Percentiles rank a stretch among this genome's conserved stretches.
phyloP scores from a whole-genome alignment of 768 basidiomycete genomes.

The Phylloporus arenicola region DNA sequence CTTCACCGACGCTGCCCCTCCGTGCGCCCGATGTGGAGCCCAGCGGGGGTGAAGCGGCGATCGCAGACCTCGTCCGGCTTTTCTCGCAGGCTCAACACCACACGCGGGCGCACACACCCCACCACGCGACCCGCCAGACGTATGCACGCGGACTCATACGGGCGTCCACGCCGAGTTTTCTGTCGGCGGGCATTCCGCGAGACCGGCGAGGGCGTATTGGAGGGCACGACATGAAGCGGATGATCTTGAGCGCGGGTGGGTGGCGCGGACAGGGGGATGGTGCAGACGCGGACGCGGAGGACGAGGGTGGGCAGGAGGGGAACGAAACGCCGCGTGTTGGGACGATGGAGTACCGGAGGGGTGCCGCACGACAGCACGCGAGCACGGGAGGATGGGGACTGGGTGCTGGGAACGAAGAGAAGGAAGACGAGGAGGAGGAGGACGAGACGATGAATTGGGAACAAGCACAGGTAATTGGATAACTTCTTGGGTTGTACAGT shows the following conservation, averaged over 20 bases:
- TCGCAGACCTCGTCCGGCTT: conserved; percentile 59
- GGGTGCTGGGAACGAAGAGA: conserved; percentile 55
- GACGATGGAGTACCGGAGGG: conserved; percentile 35
- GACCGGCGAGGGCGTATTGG: conserved; percentile 77
- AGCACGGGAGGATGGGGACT: conserved; percentile 75
- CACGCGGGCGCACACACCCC: conserved; percentile 20
- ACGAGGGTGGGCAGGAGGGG: conserved; percentile 41
- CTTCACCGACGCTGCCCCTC: conserved; percentile 56
- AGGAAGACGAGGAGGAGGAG: conserved; percentile 61
- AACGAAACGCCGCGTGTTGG: conserved; percentile 52
- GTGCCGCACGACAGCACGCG: conserved; percentile 27
- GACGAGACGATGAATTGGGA: conserved; percentile 64
- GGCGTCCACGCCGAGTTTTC: conserved; percentile 52
- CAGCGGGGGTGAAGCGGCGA: conserved; percentile 60
- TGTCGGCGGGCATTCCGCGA: conserved; percentile 67
- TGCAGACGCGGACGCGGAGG: conserved; percentile 30
- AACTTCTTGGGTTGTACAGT: background rate
- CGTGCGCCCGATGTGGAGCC: conserved; percentile 47
- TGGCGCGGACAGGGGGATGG: conserved; percentile 18
- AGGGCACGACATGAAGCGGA: conserved; percentile 25
- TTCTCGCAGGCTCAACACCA: conserved; percentile 50
- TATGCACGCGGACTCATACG: conserved; percentile 24
- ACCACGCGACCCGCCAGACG: conserved; percentile 29
- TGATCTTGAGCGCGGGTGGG: conserved; percentile 28
- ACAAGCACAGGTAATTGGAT: conserved; percentile 52